These are phyloP conservation scores for Chalciporus chontae DNA, from an alignment of 768 basidiomycete genomes.

Conservation along the genomic window DNA sequence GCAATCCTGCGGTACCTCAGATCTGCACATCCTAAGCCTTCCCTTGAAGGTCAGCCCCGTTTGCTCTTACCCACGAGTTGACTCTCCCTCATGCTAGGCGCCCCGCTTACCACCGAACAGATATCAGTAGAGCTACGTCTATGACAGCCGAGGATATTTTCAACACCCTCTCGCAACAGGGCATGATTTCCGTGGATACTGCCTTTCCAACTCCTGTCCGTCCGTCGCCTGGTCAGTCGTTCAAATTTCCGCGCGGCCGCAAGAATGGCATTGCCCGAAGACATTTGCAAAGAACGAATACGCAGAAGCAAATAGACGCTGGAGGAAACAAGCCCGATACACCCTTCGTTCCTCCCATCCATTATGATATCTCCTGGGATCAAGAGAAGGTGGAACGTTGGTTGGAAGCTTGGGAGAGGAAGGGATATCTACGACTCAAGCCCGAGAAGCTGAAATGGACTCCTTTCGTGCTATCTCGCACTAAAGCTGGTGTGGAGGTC, in stretches of 20 bases:
- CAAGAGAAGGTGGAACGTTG: slow-evolving; percentile 60
- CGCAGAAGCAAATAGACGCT: slow-evolving; percentile 41
- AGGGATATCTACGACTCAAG: slow-evolving; percentile 71
- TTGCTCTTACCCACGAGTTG: slow-evolving; percentile 11
- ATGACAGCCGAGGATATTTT: slow-evolving; percentile 91
- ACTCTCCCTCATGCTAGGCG: slow-evolving; percentile 17
- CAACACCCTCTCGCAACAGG: slow-evolving; percentile 64
- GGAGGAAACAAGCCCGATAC: slow-evolving; percentile 35
- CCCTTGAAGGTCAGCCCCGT: slow-evolving; percentile 64
- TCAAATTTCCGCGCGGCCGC: slow-evolving; percentile 68
- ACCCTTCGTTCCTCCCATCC: slow-evolving; percentile 58
- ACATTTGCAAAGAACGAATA: slow-evolving; percentile 51
- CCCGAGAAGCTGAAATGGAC: slow-evolving; percentile 93
- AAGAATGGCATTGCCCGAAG: slow-evolving; percentile 61
- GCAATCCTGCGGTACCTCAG: slow-evolving; percentile 78
- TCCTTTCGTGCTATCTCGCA: slow-evolving; percentile 74
- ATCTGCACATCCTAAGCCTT: slow-evolving; percentile 54
- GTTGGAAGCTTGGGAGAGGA: slow-evolving; percentile 66
- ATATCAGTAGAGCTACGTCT: slow-evolving; percentile 80
- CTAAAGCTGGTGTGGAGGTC: slow-evolving; percentile 27
- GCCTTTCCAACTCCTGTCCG: slow-evolving; percentile 49
- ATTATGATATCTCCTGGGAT: slow-evolving; percentile 79
- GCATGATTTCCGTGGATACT: slow-evolving; percentile 63
- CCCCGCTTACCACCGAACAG: slow-evolving; percentile 38
- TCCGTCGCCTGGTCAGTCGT: slow-evolving; percentile 75